Evolutionary conservation across 306 rosid species (phyloP), one percentile per base, ranked within the genome.

Genomic region (Comarum palustre): DNA sequence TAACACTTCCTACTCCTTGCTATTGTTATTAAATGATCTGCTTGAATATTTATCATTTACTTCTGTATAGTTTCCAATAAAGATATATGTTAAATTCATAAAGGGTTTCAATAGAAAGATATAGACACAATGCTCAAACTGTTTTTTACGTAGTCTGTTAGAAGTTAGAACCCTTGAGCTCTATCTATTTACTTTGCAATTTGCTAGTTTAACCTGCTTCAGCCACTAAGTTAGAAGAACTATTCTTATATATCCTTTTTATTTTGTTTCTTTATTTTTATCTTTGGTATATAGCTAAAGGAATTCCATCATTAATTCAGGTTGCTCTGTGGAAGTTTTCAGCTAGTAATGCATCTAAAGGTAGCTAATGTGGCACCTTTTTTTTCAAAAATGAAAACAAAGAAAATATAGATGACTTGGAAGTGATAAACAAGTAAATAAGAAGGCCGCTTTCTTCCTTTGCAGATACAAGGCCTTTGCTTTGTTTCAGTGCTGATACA

Each of bases 311-410:
- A 42, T 73, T 16, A 75, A 45, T 89, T 63, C 84, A 94, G 97
- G 95, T 94, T 78, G 97, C 95, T 75, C 57, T 94, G 77, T 94
- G 99, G 99, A 91, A 82, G 77, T 94, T 94, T 83, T 85, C 89
- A 67, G 71, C 82, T 42, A 82, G 65, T 61, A 51, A 77, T 75
- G 75, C 89, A 71, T 84, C 86, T 24, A 80, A 83, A 85, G 96
- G 97, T 84, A 81, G 80, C 80, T 79, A 73, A 81, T 69, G 34
- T 55, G 66, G 47, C 66, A 63, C 78, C 52, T 39, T 13, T 69
- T 14, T 61, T 74, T 61, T 64, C 58, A 13, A 19, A 2, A 9
- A 57, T 54, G 39, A 73, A 48, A 36, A 62, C 1, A 34, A 64
- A 34, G 2, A 20, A 51, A 17, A 66, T 73, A 61, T 81, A 69